Evolutionary conservation across 805 yeast genomes (phyloP).

Genomic region (Teunomyces cretensis): DNA sequence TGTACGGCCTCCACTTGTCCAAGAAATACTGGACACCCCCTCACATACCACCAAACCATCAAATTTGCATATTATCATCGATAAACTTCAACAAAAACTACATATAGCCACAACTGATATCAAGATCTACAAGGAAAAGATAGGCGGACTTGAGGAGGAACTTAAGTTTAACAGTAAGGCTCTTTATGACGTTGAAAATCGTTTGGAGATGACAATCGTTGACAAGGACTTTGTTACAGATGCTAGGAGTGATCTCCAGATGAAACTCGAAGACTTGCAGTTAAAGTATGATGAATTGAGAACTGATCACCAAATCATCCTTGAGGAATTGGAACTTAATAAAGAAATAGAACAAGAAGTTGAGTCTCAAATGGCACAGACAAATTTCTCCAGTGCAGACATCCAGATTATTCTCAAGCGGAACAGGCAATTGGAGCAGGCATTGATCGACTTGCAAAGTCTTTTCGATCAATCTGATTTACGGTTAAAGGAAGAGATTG

Average conservation of each 20-base stretch:
- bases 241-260: constrained; percentile 27
- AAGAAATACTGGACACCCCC: constrained; percentile 3
- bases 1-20: constrained; percentile 40
- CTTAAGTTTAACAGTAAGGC: constrained; percentile 5
- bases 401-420: constrained; percentile 24
- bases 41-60: constrained; percentile 2
- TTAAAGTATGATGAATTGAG: constrained; percentile 28
- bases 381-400: constrained; percentile 15
- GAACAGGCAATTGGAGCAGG: constrained; percentile 42
- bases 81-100: constrained; percentile 48
- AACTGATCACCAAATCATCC: constrained; percentile 29
- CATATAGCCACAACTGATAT: constrained; percentile 29
- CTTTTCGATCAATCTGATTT: constrained; percentile 25
- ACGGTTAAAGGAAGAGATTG: constrained; percentile 19
- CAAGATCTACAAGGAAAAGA: constrained; percentile 15
- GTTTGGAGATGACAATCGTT: constrained; percentile 31
- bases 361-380: constrained; percentile 14
- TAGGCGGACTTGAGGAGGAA: constrained; percentile 15
- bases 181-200: constrained; percentile 16
- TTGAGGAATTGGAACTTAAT: constrained; percentile 38
- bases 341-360: constrained; percentile 38
- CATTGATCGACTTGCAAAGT: constrained; percentile 34
- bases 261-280: constrained; percentile 24
- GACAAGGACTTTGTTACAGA: constrained; percentile 47
- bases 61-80: constrained; percentile 26